phyloP scores from a whole-genome alignment of 2,329 filamentous ascomycete genomes.

The Aspergillus jensenii region DNA sequence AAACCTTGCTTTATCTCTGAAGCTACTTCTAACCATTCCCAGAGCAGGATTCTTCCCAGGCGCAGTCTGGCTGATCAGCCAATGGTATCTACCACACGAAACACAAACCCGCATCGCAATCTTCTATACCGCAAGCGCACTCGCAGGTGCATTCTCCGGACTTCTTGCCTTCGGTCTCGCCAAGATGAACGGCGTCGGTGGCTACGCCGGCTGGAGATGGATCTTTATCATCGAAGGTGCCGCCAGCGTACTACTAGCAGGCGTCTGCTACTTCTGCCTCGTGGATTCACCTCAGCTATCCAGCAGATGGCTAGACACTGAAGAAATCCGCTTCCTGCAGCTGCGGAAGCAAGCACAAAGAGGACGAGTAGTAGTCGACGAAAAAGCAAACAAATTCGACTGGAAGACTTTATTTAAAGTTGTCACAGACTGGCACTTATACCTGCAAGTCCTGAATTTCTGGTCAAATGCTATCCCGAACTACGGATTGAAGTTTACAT shows the following conservation, averaged over 20 bases:
- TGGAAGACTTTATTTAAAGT: no score
- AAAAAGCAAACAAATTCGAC: no score
- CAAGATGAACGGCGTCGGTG: background rate
- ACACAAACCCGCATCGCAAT: background rate
- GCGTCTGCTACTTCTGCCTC: constrained; percentile 21
- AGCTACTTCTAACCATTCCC: background rate
- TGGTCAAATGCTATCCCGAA: background rate
- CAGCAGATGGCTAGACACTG: constrained; percentile 36
- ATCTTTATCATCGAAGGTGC: constrained; percentile 1
- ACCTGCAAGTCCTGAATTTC: no score
- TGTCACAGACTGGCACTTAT: no score
- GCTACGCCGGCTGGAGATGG: background rate
- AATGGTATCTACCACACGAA: background rate
- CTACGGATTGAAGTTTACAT: constrained; percentile 34
- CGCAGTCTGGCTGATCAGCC: background rate
- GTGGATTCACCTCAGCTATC: constrained; percentile 42
- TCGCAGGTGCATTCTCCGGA: background rate
- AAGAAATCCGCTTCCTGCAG: constrained; percentile 24
- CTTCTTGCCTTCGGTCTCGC: background rate
- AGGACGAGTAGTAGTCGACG: no score
- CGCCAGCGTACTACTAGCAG: background rate
- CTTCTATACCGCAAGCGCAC: background rate
- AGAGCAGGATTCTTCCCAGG: constrained; percentile 2
- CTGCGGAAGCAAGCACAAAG: no score
- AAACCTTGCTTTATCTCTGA: no score